Evolutionary conservation across 306 rosid genomes (phyloP).

Genomic region (Senna tora): DNA sequence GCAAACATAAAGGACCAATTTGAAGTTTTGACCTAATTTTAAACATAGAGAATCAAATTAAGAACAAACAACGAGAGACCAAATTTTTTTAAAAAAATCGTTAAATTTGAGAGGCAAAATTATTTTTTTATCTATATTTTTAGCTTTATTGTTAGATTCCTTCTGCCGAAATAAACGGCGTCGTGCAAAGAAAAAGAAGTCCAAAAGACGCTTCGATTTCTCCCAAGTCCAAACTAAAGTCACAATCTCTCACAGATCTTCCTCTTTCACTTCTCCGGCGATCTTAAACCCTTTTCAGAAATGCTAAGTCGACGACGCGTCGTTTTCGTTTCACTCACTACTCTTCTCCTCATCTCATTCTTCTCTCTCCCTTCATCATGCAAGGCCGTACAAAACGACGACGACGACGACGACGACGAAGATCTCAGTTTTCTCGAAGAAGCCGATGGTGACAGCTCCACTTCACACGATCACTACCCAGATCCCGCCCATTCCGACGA

Average conservation of each 20-base stretch:
- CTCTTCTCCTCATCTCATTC: slow-evolving; percentile 72
- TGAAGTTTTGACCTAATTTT: too few species aligned
- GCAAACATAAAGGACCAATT: too few species aligned
- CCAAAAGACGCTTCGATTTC: too few species aligned
- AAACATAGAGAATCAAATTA: too few species aligned
- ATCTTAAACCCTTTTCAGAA: slow-evolving; percentile 14
- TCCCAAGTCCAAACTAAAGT: too few species aligned
- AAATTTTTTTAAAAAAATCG: too few species aligned
- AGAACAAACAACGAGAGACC: too few species aligned
- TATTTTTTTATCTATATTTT: too few species aligned
- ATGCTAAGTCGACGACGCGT: slow-evolving; percentile 64
- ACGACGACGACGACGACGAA: slow-evolving; percentile 69
- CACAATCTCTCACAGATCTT: slow-evolving; percentile 8
- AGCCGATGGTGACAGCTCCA: slow-evolving; percentile 44
- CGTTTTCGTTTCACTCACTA: slow-evolving; percentile 52
- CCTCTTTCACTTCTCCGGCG: not conserved
- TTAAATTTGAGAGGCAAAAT: too few species aligned
- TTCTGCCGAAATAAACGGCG: not conserved
- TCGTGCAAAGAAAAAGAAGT: not conserved
- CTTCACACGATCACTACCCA: slow-evolving; percentile 29
- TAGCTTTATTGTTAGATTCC: slow-evolving; percentile 2
- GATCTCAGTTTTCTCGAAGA: slow-evolving; percentile 95
- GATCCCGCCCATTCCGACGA: slow-evolving; percentile 45
- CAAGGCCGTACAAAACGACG: slow-evolving; percentile 35
- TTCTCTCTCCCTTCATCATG: slow-evolving; percentile 49